A percentile compares a stretch with the other conserved stretches of the same genome.
These are phyloP conservation scores for Fusarium sp. DNA, from an alignment of 2,329 filamentous ascomycete species.

Conservation along the genomic window DNA sequence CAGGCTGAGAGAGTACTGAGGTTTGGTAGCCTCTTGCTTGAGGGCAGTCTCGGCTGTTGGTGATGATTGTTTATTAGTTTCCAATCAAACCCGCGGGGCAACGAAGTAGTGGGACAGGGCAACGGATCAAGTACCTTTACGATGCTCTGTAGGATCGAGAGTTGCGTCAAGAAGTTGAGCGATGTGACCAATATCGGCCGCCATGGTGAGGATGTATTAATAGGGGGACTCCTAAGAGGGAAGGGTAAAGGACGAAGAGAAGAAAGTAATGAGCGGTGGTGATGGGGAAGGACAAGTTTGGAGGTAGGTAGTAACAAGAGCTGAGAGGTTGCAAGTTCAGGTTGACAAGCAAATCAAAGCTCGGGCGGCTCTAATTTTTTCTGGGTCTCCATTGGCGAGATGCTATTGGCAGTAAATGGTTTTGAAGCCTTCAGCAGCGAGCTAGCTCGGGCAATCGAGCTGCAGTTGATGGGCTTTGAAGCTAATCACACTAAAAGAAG, in stretches of 20 bases:
- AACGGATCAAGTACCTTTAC: slow-evolving; percentile 73
- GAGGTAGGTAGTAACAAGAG: slow-evolving; percentile 26
- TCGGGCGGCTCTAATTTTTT: slow-evolving; percentile 21
- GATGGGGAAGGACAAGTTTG: slow-evolving; percentile 29
- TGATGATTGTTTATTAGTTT: slow-evolving; percentile 49
- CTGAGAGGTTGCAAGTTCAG: slow-evolving; percentile 14
- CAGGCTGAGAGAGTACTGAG: slow-evolving; percentile 86
- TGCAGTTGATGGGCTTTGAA: slow-evolving; percentile 17
- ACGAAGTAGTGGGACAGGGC: slow-evolving; percentile 36
- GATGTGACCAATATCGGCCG: slow-evolving; percentile 67
- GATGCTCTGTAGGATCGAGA: slow-evolving; percentile 85
- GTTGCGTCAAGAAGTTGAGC: slow-evolving; percentile 90
- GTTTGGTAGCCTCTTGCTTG: slow-evolving; percentile 80
- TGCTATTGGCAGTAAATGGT: slow-evolving; percentile 1
- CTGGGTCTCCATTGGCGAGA: slow-evolving; percentile 15
- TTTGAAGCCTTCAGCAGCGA: neutral
- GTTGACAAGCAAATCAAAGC: slow-evolving; percentile 29
- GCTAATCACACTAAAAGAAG: slow-evolving; percentile 6
- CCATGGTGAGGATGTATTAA: slow-evolving; percentile 56
- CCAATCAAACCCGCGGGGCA: slow-evolving; percentile 42
- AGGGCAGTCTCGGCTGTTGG: slow-evolving; percentile 80
- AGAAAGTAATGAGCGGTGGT: slow-evolving; percentile 33
- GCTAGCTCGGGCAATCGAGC: slow-evolving; percentile 1
- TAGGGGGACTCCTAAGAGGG: slow-evolving; percentile 8
- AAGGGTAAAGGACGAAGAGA: slow-evolving; percentile 25